These are phyloP conservation scores for Vaccinium darrowii DNA, from an alignment of 148 eudicot species.

Conservation along the genomic window DNA sequence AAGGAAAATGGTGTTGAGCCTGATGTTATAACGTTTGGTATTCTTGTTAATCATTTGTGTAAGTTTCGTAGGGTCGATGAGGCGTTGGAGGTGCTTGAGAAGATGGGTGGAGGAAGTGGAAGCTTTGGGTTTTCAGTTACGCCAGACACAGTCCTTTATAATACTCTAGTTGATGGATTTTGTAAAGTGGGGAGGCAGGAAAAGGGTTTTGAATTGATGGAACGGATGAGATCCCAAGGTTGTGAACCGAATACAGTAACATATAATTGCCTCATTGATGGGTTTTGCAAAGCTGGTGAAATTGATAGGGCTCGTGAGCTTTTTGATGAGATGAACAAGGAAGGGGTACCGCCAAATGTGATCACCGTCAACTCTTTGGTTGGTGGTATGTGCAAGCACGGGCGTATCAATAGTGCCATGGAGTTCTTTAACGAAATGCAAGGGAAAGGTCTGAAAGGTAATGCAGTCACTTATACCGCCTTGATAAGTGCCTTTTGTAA, in stretches of 20 bases:
- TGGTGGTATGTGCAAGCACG: slow-evolving; percentile 71
- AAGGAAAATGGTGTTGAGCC: slow-evolving; percentile 55
- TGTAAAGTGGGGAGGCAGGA: slow-evolving; percentile 72
- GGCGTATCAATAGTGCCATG: slow-evolving; percentile 57
- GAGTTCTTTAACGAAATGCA: slow-evolving; percentile 54
- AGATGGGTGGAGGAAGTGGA: slow-evolving; percentile 53
- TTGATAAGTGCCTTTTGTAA: slow-evolving; percentile 64
- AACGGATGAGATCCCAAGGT: slow-evolving; percentile 48
- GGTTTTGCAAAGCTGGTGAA: slow-evolving; percentile 66
- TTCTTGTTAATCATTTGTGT: slow-evolving; percentile 60
- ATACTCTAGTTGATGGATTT: slow-evolving; percentile 74
- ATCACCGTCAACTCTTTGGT: slow-evolving; percentile 63
- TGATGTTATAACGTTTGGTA: slow-evolving; percentile 57
- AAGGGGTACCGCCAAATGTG: slow-evolving; percentile 48
- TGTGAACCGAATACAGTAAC: slow-evolving; percentile 56
- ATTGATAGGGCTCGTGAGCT: slow-evolving; percentile 51
- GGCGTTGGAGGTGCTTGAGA: slow-evolving; percentile 54
- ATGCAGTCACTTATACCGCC: slow-evolving; percentile 54
- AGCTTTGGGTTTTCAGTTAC: slow-evolving; percentile 35
- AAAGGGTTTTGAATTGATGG: slow-evolving; percentile 63
- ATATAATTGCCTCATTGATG: slow-evolving; percentile 70
- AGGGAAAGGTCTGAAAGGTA: slow-evolving; percentile 56
- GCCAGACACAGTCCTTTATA: slow-evolving; percentile 70
- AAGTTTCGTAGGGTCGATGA: slow-evolving; percentile 51
- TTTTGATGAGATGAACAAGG: slow-evolving; percentile 55